A percentile compares a stretch with the other conserved stretches of the same genome.
phyloP scores from a whole-genome alignment of 306 rosid species.

The Luffa aegyptiaca region DNA sequence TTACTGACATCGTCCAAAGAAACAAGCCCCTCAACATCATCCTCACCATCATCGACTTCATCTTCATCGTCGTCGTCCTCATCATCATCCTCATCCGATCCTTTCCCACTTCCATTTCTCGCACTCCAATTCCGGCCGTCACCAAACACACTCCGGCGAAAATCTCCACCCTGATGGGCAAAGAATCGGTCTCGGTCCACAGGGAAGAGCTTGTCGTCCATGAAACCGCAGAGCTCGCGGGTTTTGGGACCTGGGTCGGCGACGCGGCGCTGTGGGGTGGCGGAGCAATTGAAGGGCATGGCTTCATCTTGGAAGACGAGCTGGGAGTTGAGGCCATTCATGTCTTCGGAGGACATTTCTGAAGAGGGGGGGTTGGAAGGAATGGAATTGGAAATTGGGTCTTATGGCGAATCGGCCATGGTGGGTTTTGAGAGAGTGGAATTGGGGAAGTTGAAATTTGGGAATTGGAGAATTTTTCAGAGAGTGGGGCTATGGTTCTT shows the following conservation, averaged over 20 bases:
- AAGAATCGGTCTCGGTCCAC: constrained; percentile 45
- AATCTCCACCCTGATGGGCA: constrained; percentile 38
- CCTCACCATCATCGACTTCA: constrained; percentile 47
- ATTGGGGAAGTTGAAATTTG: neutral
- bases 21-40: constrained; percentile 41
- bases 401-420: constrained; percentile 17
- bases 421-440: constrained; percentile 16
- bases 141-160: constrained; percentile 46
- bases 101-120: constrained; percentile 49
- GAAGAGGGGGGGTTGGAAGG: neutral
- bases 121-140: constrained; percentile 50
- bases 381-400: neutral
- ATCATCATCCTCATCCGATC: constrained; percentile 52
- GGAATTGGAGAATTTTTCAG: neutral
- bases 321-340: constrained; percentile 49
- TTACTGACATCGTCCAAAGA: constrained; percentile 31
- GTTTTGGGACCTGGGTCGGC: constrained; percentile 52
- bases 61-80: constrained; percentile 47
- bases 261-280: constrained; percentile 45
- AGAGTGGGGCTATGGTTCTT: neutral
- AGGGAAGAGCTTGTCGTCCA: constrained; percentile 62
- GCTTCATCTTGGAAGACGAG: constrained; percentile 52
- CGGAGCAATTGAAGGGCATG: constrained; percentile 49
- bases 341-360: constrained; percentile 65
- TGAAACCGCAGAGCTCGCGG: constrained; percentile 53